Base-by-base conservation (phyloP, 1,139 yeast species). In the Protomyces gravidus region DNA sequence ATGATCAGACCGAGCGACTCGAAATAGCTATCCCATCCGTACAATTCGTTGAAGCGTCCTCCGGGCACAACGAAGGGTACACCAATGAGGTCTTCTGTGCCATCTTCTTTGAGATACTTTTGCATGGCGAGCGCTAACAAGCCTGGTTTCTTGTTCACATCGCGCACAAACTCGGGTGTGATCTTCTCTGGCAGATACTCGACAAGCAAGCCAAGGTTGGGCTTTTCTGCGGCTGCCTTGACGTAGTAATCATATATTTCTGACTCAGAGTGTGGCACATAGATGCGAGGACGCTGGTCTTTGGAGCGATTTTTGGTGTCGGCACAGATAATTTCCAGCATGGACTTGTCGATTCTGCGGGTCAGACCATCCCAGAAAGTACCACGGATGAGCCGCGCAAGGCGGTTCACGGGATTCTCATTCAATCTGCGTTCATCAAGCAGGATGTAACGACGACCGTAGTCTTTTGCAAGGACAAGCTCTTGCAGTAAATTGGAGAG, bases 21-120 rank as follows among this genome's bases (percentile, higher is more conserved):
- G 85, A 94, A 86, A 70, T 92, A 92, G 1, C 97, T 89, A 71
- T 92, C 98, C 98, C 98, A 92, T 6, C 98, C 98, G 68, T 92
- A 92, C 60, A 89, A 79, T 72, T 92, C 98, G 72, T 94, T 94
- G 72, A 92, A 92, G 64, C 98, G 77, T 21, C 98, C 98, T 15
- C 98, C 98, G 0, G 98, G 98, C 9, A 92, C 98, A 23, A 89
- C 87, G 70, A 90, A 92, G 0, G 96, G 96, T 68, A 81, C 84
- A 32, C 89, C 88, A 47, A 80, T 75, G 55, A 87, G 71, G 21
- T 79, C 77, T 1, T 77, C 73, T n/a, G 71, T 69, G 1, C 84
- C 82, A 64, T 82, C 78, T n/a, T 78, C 77, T 63, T 77, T 79
- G 5, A 47, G 50, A n/a, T 62, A 64, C 19, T 62, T 62, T 60